These are phyloP conservation scores for Tuber borchii DNA, from an alignment of 495 filamentous ascomycete species.

Conservation along the genomic window DNA sequence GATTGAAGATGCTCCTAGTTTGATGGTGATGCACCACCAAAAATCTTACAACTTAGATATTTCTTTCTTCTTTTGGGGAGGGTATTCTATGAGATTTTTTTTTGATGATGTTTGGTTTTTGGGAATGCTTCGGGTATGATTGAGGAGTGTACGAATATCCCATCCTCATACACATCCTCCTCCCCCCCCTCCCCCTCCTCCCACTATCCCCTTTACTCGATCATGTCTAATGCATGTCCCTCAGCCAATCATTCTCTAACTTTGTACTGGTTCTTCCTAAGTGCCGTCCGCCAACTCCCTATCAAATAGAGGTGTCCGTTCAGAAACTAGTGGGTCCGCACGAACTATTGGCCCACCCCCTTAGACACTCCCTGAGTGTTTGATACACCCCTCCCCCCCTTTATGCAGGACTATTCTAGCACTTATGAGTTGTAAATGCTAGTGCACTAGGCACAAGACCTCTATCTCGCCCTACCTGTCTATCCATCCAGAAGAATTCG, in stretches of 20 bases:
- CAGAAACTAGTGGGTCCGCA: background rate
- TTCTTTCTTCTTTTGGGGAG: background rate
- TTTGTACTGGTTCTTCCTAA: background rate
- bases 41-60: too few species aligned
- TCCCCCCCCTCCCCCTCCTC: background rate
- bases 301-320: background rate
- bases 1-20: too few species aligned
- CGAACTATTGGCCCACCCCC: background rate
- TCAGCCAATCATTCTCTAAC: background rate
- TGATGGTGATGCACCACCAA: too few species aligned
- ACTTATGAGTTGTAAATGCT: background rate
- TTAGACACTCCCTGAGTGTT: background rate
- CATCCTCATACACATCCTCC: too few species aligned
- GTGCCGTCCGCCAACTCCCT: background rate
- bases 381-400: slow-evolving; percentile 8
- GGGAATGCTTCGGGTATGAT: too few species aligned
- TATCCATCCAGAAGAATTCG: background rate
- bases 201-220: background rate
- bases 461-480: slow-evolving; percentile 5
- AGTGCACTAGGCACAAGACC: background rate
- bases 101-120: background rate
- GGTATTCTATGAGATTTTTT: background rate
- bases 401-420: background rate
- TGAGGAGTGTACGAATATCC: too few species aligned
- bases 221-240: background rate